A percentile compares a stretch with the other conserved stretches of the same genome.
Evolutionary conservation across 139 green algal species (phyloP).

Genomic region (Nannochloris sp.): DNA sequence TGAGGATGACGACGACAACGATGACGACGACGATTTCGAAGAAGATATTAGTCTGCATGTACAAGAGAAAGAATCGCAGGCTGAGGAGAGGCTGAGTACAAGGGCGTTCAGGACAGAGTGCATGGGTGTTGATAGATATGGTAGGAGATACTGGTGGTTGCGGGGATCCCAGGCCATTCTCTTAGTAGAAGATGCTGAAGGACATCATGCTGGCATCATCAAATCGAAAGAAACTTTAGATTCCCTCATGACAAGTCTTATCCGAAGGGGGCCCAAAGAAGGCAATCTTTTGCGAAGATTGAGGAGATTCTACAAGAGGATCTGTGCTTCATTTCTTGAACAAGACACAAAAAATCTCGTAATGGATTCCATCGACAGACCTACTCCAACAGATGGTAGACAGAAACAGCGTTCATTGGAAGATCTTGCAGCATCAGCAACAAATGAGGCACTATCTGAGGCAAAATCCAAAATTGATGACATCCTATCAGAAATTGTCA

Average conservation of each 20-base stretch:
- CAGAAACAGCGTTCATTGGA: not conserved
- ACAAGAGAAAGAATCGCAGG: not conserved
- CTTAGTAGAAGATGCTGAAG: constrained; percentile 29
- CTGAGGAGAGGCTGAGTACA: constrained; percentile 6
- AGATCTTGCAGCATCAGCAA: constrained; percentile 9
- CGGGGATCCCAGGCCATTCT: constrained; percentile 18
- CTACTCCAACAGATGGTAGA: not conserved
- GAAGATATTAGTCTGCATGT: not conserved
- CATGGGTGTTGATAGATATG: constrained; percentile 51
- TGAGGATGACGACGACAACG: not conserved
- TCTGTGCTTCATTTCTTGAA: constrained; percentile 2
- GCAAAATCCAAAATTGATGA: constrained; percentile 16
- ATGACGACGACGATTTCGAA: not conserved
- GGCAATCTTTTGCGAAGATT: constrained; percentile 31
- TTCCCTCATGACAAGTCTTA: constrained; percentile 26
- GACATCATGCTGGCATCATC: constrained; percentile 14
- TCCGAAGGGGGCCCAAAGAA: constrained; percentile 42
- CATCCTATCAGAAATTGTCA: constrained; percentile 15
- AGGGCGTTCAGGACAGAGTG: constrained; percentile 33
- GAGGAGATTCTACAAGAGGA: constrained; percentile 21
- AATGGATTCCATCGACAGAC: not conserved
- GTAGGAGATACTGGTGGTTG: constrained; percentile 55
- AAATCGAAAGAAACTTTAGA: constrained; percentile 32
- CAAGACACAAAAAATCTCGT: not conserved
- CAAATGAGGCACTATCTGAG: not conserved